Evolutionary conservation across 2,329 filamentous ascomycete genomes (phyloP).

Genomic region (Ramichloridium luteum): DNA sequence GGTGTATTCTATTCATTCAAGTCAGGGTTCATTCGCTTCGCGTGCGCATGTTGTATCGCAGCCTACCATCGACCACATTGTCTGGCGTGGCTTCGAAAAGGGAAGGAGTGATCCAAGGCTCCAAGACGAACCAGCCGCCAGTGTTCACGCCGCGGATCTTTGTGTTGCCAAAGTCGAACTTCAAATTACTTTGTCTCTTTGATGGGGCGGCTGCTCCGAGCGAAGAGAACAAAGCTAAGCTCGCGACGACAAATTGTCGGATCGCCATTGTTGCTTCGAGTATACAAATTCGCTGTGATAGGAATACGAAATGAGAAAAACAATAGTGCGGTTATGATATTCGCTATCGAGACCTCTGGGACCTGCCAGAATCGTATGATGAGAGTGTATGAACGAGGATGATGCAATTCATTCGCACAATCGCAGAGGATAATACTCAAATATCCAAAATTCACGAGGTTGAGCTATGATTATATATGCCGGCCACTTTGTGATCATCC

Average conservation of each 20-base stretch:
- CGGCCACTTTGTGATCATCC: too few relatives aligned
- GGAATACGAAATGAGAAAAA: too few relatives aligned
- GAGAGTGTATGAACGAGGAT: too few relatives aligned
- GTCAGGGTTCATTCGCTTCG: background rate
- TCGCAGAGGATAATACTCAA: too few relatives aligned
- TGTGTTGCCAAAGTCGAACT: constrained; percentile 41
- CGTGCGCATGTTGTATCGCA: background rate
- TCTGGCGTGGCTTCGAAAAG: constrained; percentile 40
- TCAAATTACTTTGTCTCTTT: constrained; percentile 18
- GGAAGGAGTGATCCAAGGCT: constrained; percentile 53
- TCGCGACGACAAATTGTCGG: constrained; percentile 2
- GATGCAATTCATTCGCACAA: too few relatives aligned
- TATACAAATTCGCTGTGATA: too few relatives aligned
- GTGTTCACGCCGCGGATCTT: constrained; percentile 54
- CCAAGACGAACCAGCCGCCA: constrained; percentile 51
- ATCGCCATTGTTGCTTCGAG: too few relatives aligned
- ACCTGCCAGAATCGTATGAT: too few relatives aligned
- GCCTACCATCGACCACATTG: constrained; percentile 40
- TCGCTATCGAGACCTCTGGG: too few relatives aligned
- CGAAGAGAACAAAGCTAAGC: constrained; percentile 15
- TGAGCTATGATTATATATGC: too few relatives aligned
- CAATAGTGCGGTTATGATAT: too few relatives aligned
- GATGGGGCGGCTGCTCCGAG: constrained; percentile 13
- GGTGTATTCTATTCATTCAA: constrained; percentile 20
- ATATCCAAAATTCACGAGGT: too few relatives aligned